Percentiles rank a stretch among this genome's conserved stretches.
These are phyloP conservation scores for Termitomyces sp. DNA, from an alignment of 768 basidiomycete species.

Conservation along the genomic window DNA sequence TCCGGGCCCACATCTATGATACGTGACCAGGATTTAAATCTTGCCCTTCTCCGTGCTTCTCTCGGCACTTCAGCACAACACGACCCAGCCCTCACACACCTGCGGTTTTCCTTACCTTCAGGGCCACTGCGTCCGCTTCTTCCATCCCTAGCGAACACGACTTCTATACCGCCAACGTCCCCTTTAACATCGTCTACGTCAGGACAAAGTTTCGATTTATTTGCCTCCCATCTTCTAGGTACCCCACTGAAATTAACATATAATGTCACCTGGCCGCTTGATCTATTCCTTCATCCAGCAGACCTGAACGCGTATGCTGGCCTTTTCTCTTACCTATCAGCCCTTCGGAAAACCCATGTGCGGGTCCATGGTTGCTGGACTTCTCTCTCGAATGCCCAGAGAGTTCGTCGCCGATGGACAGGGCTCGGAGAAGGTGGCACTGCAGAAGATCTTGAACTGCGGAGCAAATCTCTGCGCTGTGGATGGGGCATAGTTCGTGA, in stretches of 20 bases:
- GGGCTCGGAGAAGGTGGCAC: constrained; percentile 86
- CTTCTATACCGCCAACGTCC: constrained; percentile 27
- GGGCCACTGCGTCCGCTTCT: constrained; percentile 82
- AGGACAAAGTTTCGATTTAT: constrained; percentile 42
- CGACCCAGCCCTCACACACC: constrained; percentile 68
- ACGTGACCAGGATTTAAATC: constrained; percentile 86
- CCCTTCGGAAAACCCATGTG: constrained; percentile 80
- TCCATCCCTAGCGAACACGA: constrained; percentile 56
- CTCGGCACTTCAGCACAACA: constrained; percentile 86
- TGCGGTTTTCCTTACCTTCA: constrained; percentile 75
- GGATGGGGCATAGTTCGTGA: constrained; percentile 86
- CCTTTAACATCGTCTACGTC: constrained; percentile 33
- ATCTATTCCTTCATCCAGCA: constrained; percentile 78
- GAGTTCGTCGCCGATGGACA: constrained; percentile 82
- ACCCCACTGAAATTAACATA: constrained; percentile 72
- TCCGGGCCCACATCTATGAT: constrained; percentile 72
- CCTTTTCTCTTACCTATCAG: constrained; percentile 80
- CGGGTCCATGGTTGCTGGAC: constrained; percentile 82
- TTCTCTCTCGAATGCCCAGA: constrained; percentile 80
- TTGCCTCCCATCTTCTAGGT: constrained; percentile 77
- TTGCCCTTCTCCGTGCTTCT: constrained; percentile 83
- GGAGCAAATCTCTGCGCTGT: constrained; percentile 65
- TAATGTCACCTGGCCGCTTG: constrained; percentile 80
- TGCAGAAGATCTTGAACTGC: constrained; percentile 59
- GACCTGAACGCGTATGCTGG: constrained; percentile 74